Evolutionary conservation across 306 rosid species (phyloP), one percentile per base, ranked within the genome.

Genomic region (Dryas drummondii): DNA sequence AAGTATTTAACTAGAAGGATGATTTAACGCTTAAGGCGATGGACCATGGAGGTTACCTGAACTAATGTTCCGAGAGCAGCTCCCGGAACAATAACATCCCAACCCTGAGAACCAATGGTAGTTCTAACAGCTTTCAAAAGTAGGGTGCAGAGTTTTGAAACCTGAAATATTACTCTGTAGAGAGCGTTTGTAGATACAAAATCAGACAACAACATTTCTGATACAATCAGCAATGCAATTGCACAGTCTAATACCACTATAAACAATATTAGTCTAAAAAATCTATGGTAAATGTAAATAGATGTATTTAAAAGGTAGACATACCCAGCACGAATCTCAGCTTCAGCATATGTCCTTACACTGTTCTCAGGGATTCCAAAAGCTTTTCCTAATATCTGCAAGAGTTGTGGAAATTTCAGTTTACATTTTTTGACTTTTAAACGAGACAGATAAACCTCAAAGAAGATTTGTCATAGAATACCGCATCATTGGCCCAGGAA

Each of bases 21-120:
- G 27, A 16, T 62, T 47, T 42, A 37, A 27, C n/a, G 66, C 72
- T 70, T 72, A 66, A 77, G 56, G 76, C 1, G 45, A 75, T 48
- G 16, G 51, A 65, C 55, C 76, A 52, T 48, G 59, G 59, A 78
- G 58, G 49, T 62, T 86, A 94, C 99, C 97, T 92, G 88, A 79
- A 92, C 72, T 83, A 94, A 86, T 76, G 91, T 90, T 86, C 99
- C 99, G 10, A 4, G n/a, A 70, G 84, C 89, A 80, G 78, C 79
- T 82, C 97, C 99, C 5, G 97, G 97, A 78, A 94, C 99, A 78
- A 94, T 86, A 80, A 94, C 92, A 86, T 94, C 99, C 99, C 99
- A 94, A 78, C 99, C 99, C 76, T 92, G 85, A 66, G 97, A 92
- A 84, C 91, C 99, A 79, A 94, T 85, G 44, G 84, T 41, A 67